Percentiles rank a stretch among this genome's conserved stretches.
Evolutionary conservation across 2,329 filamentous ascomycete genomes (phyloP).

Genomic region (Sporothrix variecibatus): DNA sequence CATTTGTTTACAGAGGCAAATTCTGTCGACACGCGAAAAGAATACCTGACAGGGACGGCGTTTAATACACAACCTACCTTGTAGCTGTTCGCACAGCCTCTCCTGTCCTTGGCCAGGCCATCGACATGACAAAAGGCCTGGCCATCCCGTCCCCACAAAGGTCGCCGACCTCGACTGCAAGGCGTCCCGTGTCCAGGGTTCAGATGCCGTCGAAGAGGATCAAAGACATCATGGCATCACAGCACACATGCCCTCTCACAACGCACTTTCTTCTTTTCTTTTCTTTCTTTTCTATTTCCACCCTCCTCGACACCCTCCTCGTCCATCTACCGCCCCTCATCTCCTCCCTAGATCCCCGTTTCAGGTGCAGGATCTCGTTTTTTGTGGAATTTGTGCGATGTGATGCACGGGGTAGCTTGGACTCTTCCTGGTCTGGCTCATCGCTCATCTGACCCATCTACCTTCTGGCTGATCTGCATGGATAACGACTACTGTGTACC

Average conservation of each 20-base stretch:
- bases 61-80: neutral
- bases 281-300: neutral
- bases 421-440: neutral
- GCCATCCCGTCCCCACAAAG: neutral
- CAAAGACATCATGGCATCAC: neutral
- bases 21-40: too few species aligned
- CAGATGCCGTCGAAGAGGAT: neutral
- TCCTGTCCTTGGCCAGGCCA: neutral
- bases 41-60: too few species aligned
- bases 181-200: neutral
- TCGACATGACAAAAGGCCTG: neutral
- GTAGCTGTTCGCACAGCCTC: neutral
- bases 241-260: neutral
- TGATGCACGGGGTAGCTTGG: neutral
- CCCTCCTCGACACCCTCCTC: neutral
- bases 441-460: neutral
- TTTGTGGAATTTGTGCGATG: slow-evolving; percentile 13
- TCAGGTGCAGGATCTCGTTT: slow-evolving; percentile 17
- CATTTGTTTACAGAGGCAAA: too few species aligned
- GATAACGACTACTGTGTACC: neutral
- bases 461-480: neutral
- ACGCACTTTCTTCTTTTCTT: neutral
- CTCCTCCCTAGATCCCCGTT: neutral
- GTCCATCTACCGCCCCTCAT: neutral
- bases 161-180: slow-evolving; percentile 20